Conservation (phyloP, 2,329 filamentous ascomycete species). For the Lecanicillium sp. region DNA sequence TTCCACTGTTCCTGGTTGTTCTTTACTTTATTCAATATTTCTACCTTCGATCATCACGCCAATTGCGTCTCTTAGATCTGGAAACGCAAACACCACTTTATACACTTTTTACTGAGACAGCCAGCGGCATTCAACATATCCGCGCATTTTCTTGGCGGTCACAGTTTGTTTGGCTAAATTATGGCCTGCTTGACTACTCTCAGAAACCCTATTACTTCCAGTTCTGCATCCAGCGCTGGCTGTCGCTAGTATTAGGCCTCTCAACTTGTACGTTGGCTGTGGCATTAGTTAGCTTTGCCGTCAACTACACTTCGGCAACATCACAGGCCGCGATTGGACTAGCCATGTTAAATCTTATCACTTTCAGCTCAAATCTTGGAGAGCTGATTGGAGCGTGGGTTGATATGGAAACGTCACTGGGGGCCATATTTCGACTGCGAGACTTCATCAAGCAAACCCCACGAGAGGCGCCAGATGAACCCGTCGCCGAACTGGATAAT, state of each 20-base stretch:
- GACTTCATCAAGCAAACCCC: constrained; percentile 18
- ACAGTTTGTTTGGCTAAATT: constrained; percentile 31
- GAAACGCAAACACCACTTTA: constrained; percentile 41
- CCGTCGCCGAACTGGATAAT: background rate
- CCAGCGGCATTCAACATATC: constrained; percentile 15
- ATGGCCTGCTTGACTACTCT: constrained; percentile 28
- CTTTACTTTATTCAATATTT: constrained; percentile 14
- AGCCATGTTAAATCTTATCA: constrained; percentile 19
- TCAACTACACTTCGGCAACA: constrained; percentile 31
- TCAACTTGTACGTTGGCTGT: constrained; percentile 15
- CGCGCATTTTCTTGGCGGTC: constrained; percentile 15
- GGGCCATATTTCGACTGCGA: constrained; percentile 24
- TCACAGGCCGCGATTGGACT: constrained; percentile 38
- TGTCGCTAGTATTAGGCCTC: constrained; percentile 32
- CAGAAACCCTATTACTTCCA: constrained; percentile 24
- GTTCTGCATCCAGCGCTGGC: constrained; percentile 37
- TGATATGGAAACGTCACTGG: constrained; percentile 25
- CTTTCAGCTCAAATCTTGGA: constrained; percentile 19
- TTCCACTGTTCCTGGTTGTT: constrained; percentile 25
- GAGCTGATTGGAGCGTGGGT: constrained; percentile 27
- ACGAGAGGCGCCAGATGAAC: constrained; percentile 13
- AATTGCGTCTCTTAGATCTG: constrained; percentile 45
- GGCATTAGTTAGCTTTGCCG: constrained; percentile 30
- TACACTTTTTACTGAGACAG: constrained; percentile 28
- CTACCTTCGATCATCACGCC: constrained; percentile 41